Percentiles rank a stretch among this genome's conserved stretches.
These are phyloP conservation scores for Penicillium aurantiogriseum DNA, from an alignment of 2,329 filamentous ascomycete species.

Conservation along the genomic window DNA sequence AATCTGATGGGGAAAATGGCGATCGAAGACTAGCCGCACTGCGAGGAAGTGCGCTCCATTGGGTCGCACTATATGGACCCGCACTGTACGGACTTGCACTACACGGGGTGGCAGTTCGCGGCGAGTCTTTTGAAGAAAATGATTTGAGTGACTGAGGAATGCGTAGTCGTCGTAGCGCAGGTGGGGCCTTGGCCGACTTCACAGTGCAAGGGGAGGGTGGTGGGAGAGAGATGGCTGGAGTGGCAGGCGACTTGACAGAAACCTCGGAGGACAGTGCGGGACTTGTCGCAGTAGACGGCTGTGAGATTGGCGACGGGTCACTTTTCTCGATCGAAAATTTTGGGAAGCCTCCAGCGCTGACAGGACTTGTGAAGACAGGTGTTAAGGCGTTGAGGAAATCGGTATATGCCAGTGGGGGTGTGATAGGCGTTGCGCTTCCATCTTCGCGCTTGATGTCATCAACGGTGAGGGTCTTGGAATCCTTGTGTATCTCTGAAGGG, in stretches of 20 bases:
- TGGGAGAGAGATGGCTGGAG: constrained; percentile 55
- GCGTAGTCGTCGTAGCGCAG: constrained; percentile 3
- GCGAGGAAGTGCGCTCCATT: neutral
- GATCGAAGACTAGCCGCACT: constrained; percentile 61
- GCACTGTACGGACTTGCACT: constrained; percentile 4
- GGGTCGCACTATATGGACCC: neutral
- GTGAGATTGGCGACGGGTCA: constrained; percentile 25
- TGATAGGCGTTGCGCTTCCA: constrained; percentile 77
- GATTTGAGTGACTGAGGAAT: constrained; percentile 4
- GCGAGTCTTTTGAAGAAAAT: constrained; percentile 1
- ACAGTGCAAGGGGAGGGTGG: constrained; percentile 46
- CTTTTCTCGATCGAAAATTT: neutral
- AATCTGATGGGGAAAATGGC: constrained; percentile 79
- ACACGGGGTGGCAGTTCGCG: neutral
- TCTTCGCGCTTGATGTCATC: constrained; percentile 69
- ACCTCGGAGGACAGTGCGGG: neutral
- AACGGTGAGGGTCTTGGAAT: constrained; percentile 52
- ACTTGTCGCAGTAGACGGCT: neutral
- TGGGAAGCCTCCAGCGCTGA: constrained; percentile 52
- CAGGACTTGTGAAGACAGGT: constrained; percentile 65
- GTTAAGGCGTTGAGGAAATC: constrained; percentile 87
- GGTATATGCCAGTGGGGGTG: constrained; percentile 82
- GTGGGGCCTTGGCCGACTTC: neutral
- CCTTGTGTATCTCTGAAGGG: constrained; percentile 60
- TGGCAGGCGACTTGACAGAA: constrained; percentile 1